Evolutionary conservation across 192 early-diverging fungal genomes (phyloP).

Genomic region (Coemansia sp.): DNA sequence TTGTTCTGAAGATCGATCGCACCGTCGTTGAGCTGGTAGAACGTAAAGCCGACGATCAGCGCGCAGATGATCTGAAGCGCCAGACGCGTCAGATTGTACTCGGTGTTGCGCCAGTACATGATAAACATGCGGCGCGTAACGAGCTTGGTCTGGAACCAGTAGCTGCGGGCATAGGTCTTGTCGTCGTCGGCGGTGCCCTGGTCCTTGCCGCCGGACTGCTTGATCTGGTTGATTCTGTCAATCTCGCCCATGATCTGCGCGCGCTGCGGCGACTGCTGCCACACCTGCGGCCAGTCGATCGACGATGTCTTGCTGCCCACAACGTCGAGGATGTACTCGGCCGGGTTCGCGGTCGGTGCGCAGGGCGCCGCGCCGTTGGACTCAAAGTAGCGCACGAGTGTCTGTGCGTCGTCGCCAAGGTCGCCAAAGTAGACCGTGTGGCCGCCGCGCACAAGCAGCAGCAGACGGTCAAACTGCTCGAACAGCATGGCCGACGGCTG

Average conservation of each 20-base stretch:
- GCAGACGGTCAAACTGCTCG: conserved; percentile 81
- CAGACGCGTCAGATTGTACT: conserved; percentile 71
- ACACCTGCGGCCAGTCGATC: conserved; percentile 74
- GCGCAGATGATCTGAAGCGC: conserved; percentile 59
- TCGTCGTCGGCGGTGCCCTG: conserved; percentile 22
- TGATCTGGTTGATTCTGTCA: conserved; percentile 48
- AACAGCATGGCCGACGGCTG: conserved; percentile 85
- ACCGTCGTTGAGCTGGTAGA: conserved; percentile 61
- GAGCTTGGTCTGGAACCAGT: conserved; percentile 54
- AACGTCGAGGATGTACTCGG: conserved; percentile 84
- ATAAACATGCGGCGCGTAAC: conserved; percentile 70
- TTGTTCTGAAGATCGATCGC: conserved; percentile 63
- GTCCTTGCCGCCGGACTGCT: conserved; percentile 5
- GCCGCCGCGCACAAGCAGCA: conserved; percentile 80
- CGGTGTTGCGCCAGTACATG: conserved; percentile 69
- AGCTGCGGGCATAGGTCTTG: conserved; percentile 30
- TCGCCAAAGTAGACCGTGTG: conserved; percentile 81
- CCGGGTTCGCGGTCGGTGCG: conserved; percentile 71
- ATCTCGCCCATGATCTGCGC: conserved; percentile 55
- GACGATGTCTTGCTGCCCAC: conserved; percentile 56
- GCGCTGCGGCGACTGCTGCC: conserved; percentile 63
- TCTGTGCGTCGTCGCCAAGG: conserved; percentile 65
- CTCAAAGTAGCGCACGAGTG: conserved; percentile 61
- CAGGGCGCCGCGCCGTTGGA: conserved; percentile 70
- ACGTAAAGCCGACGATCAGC: conserved; percentile 70